phyloP scores from a whole-genome alignment of 495 filamentous ascomycete species.

The Corynascus novoguineensis region DNA sequence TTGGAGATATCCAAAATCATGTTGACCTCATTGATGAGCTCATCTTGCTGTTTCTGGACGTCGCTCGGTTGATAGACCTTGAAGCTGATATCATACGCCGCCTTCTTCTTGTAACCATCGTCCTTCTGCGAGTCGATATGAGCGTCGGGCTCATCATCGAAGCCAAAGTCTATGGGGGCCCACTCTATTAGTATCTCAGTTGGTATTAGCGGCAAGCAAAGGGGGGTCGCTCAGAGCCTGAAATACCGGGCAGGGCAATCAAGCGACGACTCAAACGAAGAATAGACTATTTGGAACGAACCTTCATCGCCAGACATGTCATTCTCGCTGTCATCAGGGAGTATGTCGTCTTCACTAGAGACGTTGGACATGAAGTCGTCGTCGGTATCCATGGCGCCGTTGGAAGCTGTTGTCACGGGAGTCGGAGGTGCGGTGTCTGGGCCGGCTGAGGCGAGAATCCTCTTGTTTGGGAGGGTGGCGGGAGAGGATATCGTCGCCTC shows the following conservation, averaged over 20 bases:
- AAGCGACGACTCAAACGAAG: neutral
- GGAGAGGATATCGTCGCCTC: conserved; percentile 58
- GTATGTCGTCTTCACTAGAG: conserved; percentile 71
- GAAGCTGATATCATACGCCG: conserved; percentile 79
- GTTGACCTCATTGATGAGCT: conserved; percentile 81
- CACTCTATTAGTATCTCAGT: conserved; percentile 10
- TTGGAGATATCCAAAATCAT: conserved; percentile 79
- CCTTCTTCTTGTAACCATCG: conserved; percentile 57
- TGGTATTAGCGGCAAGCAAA: neutral
- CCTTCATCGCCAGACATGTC: conserved; percentile 70
- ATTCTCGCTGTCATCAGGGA: conserved; percentile 72
- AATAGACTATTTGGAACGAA: conserved; percentile 43
- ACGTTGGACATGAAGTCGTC: conserved; percentile 88
- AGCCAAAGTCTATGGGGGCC: conserved; percentile 57
- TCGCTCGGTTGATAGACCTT: conserved; percentile 72
- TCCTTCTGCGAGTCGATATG: conserved; percentile 78
- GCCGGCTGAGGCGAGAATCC: conserved; percentile 48
- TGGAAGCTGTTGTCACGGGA: conserved; percentile 53
- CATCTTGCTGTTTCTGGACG: conserved; percentile 75
- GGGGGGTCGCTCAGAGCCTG: neutral
- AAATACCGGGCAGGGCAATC: neutral
- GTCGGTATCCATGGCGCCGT: conserved; percentile 86
- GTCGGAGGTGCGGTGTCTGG: conserved; percentile 44
- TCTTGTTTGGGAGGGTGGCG: conserved; percentile 44
- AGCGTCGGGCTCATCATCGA: conserved; percentile 62